Base-by-base conservation (phyloP, 352 stramenopile genomes). In the Phytophthora multivora region DNA sequence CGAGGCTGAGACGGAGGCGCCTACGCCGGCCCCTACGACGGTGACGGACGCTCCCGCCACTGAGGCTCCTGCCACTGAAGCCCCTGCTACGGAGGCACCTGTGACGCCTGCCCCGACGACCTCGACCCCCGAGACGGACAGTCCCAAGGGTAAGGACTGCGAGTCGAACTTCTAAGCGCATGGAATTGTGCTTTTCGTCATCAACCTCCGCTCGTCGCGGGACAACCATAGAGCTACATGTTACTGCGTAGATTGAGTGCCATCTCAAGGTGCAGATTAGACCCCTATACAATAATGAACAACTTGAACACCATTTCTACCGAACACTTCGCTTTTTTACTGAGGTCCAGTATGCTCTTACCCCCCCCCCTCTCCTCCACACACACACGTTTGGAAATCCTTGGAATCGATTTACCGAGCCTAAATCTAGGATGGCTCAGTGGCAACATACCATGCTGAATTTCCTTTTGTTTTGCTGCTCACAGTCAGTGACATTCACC, bases 231-330 rank as follows among this genome's bases (percentile, higher is more conserved):
- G 41, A 60, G 49, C 25, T 61, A 40, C 21, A 59, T 30, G 48
- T 59, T 60, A 41, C 21, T 65, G 58, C 59, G 59, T 66, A 51
- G 59, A 61, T 55, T 66, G 59, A 66, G 59, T 61, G n/a, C 13
- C 13, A 61, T 49, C 42, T 61, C 50, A 61, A 66, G 43, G 26
- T 61, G 59, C 50, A 61, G 26, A 66, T 30, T 67, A 67, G 19
- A 67, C 50, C 35, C 13, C 38, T 56, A 47, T 62, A 67, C 51
- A 67, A 67, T 67, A 62, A 67, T 61, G 59, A 66, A 67, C 36
- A 51, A 56, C 42, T 66, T 66, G 51, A 66, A 15, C 35, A 19
- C 23, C 47, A n/a, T n/a, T n/a, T n/a, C n/a, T n/a, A n/a, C n/a
- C 16, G 23, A 46, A 40, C 46, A 23, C 21, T 23, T 23, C 21